A percentile compares a stretch with the other conserved stretches of the same genome.
These are phyloP conservation scores for Alloascoidea hylecoeti DNA, from an alignment of 805 yeast genomes.

Conservation along the genomic window DNA sequence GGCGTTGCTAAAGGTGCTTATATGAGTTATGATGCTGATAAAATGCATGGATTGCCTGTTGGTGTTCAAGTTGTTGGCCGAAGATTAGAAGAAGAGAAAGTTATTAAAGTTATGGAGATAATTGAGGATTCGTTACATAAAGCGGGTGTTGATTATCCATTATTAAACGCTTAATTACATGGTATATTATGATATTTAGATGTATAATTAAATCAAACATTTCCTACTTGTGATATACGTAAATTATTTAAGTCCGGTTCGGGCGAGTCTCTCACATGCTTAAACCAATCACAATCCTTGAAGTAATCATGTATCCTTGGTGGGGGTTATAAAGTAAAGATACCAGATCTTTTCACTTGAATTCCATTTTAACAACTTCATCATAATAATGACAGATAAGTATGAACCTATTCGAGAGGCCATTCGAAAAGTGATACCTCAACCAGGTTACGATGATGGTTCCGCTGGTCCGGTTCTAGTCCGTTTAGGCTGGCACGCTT, in stretches of 20 bases:
- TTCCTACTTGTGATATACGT: too few relatives aligned
- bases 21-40: conserved; percentile 32
- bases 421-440: conserved; percentile 19
- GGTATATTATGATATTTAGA: too few relatives aligned
- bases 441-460: conserved; percentile 47
- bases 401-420: conserved; percentile 24
- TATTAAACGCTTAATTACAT: conserved; percentile 11
- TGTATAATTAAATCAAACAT: too few relatives aligned
- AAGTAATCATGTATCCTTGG: too few relatives aligned
- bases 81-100: conserved; percentile 49
- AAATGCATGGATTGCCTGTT: conserved; percentile 45
- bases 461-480: conserved; percentile 65
- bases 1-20: conserved; percentile 29
- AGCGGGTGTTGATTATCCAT: conserved; percentile 14
- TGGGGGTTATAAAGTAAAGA: too few relatives aligned
- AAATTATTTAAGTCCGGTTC: too few relatives aligned
- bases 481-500: conserved; percentile 76
- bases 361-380: too few relatives aligned
- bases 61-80: conserved; percentile 54
- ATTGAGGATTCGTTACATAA: conserved; percentile 19
- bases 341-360: too few relatives aligned
- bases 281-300: too few relatives aligned
- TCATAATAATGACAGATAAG: too few relatives aligned
- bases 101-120: conserved; percentile 29
- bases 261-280: too few relatives aligned